A percentile compares a stretch with the other conserved stretches of the same genome.
phyloP scores from a whole-genome alignment of 345 rosid species.

The Rhizophora mangle region DNA sequence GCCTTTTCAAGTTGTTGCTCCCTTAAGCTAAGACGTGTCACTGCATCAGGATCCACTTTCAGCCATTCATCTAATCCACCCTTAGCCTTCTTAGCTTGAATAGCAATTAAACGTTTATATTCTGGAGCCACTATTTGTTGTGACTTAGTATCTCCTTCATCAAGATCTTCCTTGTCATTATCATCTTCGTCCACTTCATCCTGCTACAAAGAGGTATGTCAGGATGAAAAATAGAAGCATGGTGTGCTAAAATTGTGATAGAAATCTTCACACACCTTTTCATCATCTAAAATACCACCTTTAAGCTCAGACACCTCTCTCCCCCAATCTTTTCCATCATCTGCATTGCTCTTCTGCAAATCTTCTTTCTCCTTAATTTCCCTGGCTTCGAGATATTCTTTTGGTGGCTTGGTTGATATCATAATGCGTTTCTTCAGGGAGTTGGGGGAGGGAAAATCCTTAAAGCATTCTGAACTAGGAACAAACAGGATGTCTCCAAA shows the following conservation, averaged over 20 bases:
- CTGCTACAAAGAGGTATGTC: slow-evolving; percentile 30
- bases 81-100: slow-evolving; percentile 58
- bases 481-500: slow-evolving; percentile 81
- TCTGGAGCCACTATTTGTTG: slow-evolving; percentile 17
- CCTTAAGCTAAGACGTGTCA: slow-evolving; percentile 60
- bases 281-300: slow-evolving; percentile 16
- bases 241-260: background rate
- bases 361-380: slow-evolving; percentile 37
- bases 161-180: slow-evolving; percentile 10
- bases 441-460: slow-evolving; percentile 77
- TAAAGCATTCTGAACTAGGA: slow-evolving; percentile 72
- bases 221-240: slow-evolving; percentile 3
- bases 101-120: slow-evolving; percentile 50
- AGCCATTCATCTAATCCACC: slow-evolving; percentile 46
- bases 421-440: slow-evolving; percentile 62
- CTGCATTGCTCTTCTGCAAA: slow-evolving; percentile 38
- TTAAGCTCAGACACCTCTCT: slow-evolving; percentile 58
- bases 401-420: slow-evolving; percentile 95
- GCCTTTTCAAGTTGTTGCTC: slow-evolving; percentile 64
- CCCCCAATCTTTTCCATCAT: slow-evolving; percentile 65
- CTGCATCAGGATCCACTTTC: slow-evolving; percentile 42
- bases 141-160: slow-evolving; percentile 16
- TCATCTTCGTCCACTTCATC: slow-evolving; percentile 39
- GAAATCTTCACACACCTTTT: slow-evolving; percentile 37
- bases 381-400: slow-evolving; percentile 63